A percentile compares a stretch with the other conserved stretches of the same genome.
phyloP scores from a whole-genome alignment of 139 green algal genomes.

The Micromonas pusilla region DNA sequence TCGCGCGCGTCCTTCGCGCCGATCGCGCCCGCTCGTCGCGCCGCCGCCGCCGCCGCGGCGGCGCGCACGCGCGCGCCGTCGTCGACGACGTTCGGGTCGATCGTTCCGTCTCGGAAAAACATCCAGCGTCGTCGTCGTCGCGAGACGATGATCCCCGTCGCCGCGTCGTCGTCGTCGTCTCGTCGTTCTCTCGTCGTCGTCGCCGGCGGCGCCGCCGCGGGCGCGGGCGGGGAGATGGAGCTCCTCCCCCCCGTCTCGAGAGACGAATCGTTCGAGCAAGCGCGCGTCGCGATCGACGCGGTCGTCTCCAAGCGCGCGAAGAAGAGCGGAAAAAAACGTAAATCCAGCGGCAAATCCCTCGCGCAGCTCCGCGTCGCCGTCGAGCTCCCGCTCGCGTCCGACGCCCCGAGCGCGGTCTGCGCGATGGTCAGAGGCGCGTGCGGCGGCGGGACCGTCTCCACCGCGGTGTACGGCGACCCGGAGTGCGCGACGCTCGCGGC shows the following conservation, averaged over 20 bases:
- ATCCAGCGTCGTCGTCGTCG: no score
- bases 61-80: no score
- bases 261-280: conserved; percentile 9
- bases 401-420: not conserved
- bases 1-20: no score
- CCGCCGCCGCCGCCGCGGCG: no score
- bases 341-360: not conserved
- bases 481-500: not conserved
- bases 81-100: no score
- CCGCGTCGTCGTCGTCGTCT: no score
- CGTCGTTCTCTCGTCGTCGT: no score
- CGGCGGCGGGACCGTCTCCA: not conserved
- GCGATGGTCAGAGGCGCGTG: not conserved
- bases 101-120: no score
- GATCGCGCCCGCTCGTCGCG: no score
- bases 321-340: not conserved
- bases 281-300: not conserved
- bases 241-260: not conserved
- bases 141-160: no score
- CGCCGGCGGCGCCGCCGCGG: not conserved
- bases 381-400: conserved; percentile 4
- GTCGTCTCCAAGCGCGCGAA: not conserved
- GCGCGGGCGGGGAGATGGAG: not conserved
- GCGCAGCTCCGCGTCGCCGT: not conserved
- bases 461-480: not conserved